Evolutionary conservation across 331 rosid species (phyloP).

Genomic region (Prunus yedoensis): DNA sequence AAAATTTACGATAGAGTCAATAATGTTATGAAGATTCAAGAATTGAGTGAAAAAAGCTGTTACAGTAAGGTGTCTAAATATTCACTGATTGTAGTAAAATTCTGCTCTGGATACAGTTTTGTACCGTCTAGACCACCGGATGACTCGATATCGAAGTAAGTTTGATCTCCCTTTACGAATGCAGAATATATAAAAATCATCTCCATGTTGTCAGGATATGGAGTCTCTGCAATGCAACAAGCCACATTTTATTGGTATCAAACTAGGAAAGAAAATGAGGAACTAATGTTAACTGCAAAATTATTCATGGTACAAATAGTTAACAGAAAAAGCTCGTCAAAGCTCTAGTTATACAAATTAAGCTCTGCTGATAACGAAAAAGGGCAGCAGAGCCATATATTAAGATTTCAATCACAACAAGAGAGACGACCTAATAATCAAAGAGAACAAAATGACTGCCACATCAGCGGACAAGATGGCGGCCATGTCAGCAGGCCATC

Average conservation of each 20-base stretch:
- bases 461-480: not conserved
- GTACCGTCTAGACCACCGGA: slow-evolving; percentile 59
- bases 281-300: not conserved
- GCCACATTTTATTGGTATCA: slow-evolving; percentile 3
- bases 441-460: slow-evolving; percentile 1
- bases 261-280: not conserved
- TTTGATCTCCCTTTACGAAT: slow-evolving; percentile 83
- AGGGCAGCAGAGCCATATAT: not conserved
- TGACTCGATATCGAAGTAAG: slow-evolving; percentile 61
- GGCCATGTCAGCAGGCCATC: not conserved
- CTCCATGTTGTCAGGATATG: slow-evolving; percentile 59
- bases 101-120: slow-evolving; percentile 60
- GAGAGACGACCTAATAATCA: not conserved
- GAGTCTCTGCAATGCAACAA: slow-evolving; percentile 49
- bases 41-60: not conserved
- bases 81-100: slow-evolving; percentile 57
- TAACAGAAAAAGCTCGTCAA: too few relatives aligned
- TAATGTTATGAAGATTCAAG: not conserved
- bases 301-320: too few relatives aligned
- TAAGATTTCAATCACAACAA: not conserved
- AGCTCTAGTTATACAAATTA: not conserved
- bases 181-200: slow-evolving; percentile 65
- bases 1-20: not conserved
- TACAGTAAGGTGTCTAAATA: slow-evolving; percentile 53
- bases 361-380: not conserved